phyloP scores from a whole-genome alignment of 2,329 filamentous ascomycete species.

The Ophiobolus disseminans region DNA sequence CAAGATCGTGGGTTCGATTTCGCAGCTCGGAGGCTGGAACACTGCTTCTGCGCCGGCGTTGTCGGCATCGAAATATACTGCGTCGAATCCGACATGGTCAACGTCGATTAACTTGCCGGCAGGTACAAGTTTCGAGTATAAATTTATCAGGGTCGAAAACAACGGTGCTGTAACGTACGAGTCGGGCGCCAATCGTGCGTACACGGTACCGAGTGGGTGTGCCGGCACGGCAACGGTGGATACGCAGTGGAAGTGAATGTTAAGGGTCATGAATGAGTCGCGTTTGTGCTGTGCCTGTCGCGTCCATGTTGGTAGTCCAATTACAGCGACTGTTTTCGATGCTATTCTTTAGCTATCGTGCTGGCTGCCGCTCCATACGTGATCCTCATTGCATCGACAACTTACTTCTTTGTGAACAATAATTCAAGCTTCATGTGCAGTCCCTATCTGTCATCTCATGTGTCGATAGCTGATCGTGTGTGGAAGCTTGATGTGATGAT shows the following conservation, averaged over 20 bases:
- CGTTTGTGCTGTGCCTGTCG: not conserved
- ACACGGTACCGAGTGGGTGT: constrained; percentile 42
- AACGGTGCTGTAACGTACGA: constrained; percentile 57
- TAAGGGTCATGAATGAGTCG: not conserved
- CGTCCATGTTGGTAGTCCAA: not conserved
- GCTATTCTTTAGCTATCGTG: too few species aligned
- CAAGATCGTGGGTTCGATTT: constrained; percentile 53
- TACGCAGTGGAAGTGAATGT: constrained; percentile 31
- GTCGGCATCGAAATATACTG: constrained; percentile 53
- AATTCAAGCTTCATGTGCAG: too few species aligned
- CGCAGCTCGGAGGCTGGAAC: constrained; percentile 56
- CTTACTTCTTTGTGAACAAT: too few species aligned
- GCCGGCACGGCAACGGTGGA: constrained; percentile 23
- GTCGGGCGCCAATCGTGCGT: constrained; percentile 50
- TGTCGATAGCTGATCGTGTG: too few species aligned
- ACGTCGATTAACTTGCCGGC: constrained; percentile 51
- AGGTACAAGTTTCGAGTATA: constrained; percentile 54
- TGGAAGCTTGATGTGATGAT: too few species aligned
- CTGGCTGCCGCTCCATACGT: too few species aligned
- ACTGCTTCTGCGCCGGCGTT: constrained; percentile 50
- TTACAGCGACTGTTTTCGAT: too few species aligned
- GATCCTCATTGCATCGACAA: too few species aligned
- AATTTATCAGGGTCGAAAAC: constrained; percentile 56
- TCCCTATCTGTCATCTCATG: too few species aligned
- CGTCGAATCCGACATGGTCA: constrained; percentile 56